These are phyloP conservation scores for Leptomonas seymouri DNA, from an alignment of 208 protist species.

Conservation along the genomic window DNA sequence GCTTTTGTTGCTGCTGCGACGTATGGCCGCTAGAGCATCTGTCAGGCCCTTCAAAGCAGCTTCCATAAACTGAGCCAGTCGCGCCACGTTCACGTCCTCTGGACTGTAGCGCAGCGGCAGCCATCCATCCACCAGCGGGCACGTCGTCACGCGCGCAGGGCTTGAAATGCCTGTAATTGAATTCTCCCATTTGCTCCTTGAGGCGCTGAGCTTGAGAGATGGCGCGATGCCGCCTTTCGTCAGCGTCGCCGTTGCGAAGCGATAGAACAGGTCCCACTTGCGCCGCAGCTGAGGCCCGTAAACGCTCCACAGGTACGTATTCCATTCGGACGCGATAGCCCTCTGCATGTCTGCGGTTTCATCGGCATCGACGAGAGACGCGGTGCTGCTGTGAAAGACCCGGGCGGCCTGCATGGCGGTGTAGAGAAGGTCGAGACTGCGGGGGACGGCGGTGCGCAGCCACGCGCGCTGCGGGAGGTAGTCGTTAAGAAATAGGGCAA, in stretches of 20 bases:
- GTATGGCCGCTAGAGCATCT: not conserved
- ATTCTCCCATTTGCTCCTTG: not conserved
- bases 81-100: not conserved
- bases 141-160: not conserved
- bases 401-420: conserved; percentile 9
- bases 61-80: conserved; percentile 9
- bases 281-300: conserved; percentile 32
- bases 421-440: conserved; percentile 13
- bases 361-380: not conserved
- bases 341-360: conserved; percentile 19
- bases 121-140: conserved; percentile 29
- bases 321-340: conserved; percentile 21
- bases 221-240: conserved; percentile 7
- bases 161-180: conserved; percentile 19
- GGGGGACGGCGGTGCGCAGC: conserved; percentile 30
- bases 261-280: conserved; percentile 30
- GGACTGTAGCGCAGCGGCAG: conserved; percentile 17
- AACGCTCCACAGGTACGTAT: conserved; percentile 19
- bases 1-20: not conserved
- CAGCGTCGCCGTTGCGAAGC: conserved; percentile 23
- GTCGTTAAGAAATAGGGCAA: conserved; percentile 25
- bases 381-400: not conserved
- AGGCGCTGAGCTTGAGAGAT: not conserved
- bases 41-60: not conserved
- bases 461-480: conserved; percentile 36